A percentile compares a stretch with the other conserved stretches of the same genome.
These are phyloP conservation scores for Echinochloa phyllopogon DNA, from an alignment of 176 grass and related monocot species.

Conservation along the genomic window DNA sequence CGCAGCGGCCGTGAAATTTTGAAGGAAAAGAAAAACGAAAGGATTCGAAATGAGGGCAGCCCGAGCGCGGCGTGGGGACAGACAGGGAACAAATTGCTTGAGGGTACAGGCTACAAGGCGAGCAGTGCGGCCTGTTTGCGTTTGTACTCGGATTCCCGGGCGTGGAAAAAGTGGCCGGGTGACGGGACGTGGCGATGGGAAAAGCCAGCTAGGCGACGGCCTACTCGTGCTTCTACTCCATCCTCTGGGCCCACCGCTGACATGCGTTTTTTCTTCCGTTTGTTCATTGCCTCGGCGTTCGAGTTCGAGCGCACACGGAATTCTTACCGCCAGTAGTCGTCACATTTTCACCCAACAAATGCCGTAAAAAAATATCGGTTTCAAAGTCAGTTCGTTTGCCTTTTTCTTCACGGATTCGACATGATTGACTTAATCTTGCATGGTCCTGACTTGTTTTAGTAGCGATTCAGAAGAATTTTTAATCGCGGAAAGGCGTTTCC, in stretches of 20 bases:
- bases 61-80: background rate
- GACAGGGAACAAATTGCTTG: conserved; percentile 7
- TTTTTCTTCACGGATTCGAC: background rate
- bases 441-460: background rate
- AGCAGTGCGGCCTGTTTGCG: conserved; percentile 5
- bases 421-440: background rate
- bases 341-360: background rate
- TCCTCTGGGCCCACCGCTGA: background rate
- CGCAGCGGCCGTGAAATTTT: no score
- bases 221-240: background rate
- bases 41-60: background rate
- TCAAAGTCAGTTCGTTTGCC: background rate
- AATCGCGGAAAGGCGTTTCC: background rate
- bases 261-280: background rate
- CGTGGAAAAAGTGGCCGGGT: background rate
- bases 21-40: background rate
- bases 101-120: background rate
- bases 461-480: background rate
- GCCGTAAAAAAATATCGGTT: background rate
- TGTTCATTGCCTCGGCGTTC: background rate
- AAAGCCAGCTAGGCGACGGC: conserved; percentile 33
- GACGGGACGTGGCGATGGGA: conserved; percentile 31
- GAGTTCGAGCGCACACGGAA: background rate
- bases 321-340: background rate
- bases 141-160: conserved; percentile 36